These are phyloP conservation scores for Hymenoscyphus fructigenus DNA, from an alignment of 2,329 filamentous ascomycete species.

Conservation along the genomic window DNA sequence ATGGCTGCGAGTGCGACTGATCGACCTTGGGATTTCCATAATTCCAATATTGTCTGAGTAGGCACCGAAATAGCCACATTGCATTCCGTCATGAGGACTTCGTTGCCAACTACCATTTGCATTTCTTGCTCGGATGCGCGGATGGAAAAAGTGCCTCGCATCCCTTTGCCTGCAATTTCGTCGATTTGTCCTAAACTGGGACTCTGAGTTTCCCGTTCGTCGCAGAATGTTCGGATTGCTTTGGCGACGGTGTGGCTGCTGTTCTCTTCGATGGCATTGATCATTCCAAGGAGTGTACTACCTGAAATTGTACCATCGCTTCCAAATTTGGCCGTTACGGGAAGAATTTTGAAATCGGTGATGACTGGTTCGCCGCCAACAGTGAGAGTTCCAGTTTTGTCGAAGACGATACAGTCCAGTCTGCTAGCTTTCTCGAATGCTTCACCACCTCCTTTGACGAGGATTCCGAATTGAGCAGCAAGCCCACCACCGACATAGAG, in stretches of 20 bases:
- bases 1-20: constrained; percentile 61
- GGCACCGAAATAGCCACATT: constrained; percentile 41
- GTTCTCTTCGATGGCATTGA: constrained; percentile 65
- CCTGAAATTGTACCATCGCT: constrained; percentile 14
- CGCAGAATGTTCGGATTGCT: constrained; percentile 65
- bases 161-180: constrained; percentile 70
- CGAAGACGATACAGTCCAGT: constrained; percentile 56
- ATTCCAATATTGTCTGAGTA: constrained; percentile 43
- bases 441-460: constrained; percentile 59
- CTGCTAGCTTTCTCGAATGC: constrained; percentile 58
- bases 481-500: constrained; percentile 58
- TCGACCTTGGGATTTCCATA: constrained; percentile 63
- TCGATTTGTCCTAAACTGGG: constrained; percentile 48
- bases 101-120: constrained; percentile 69
- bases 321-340: constrained; percentile 20
- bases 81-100: constrained; percentile 61
- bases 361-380: constrained; percentile 67
- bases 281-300: constrained; percentile 48
- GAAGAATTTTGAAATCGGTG: constrained; percentile 38
- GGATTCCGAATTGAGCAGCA: constrained; percentile 55
- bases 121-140: constrained; percentile 23
- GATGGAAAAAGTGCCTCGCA: constrained; percentile 55
- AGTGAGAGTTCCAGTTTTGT: constrained; percentile 61
- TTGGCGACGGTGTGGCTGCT: constrained; percentile 75
- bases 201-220: constrained; percentile 32